A percentile compares a stretch with the other conserved stretches of the same genome.
Conservation (phyloP, 495 filamentous ascomycete species). For the Immersiella caudata region DNA sequence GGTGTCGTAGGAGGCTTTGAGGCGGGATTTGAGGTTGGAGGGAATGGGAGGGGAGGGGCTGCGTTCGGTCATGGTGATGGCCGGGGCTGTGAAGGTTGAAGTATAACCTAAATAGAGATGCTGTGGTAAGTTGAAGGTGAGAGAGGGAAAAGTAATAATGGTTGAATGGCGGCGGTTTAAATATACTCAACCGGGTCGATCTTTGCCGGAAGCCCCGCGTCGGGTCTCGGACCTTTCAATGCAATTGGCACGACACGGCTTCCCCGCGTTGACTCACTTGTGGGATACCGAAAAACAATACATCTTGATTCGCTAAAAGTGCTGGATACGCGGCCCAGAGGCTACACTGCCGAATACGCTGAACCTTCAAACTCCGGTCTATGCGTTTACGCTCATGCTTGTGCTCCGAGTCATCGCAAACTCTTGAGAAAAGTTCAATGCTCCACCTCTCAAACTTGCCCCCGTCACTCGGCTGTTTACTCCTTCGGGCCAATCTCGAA, state of each 20-base stretch:
- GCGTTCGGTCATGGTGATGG: neutral
- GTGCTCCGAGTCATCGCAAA: neutral
- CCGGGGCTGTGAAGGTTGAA: neutral
- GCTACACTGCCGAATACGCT: neutral
- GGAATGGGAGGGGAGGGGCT: neutral
- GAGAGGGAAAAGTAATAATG: too few species aligned
- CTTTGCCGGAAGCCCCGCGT: too few species aligned
- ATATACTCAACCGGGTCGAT: too few species aligned
- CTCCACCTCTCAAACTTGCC: neutral
- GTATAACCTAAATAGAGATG: too few species aligned
- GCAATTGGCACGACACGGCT: too few species aligned
- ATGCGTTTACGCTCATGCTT: neutral
- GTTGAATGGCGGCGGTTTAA: too few species aligned
- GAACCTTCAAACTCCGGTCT: neutral
- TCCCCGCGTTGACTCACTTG: neutral
- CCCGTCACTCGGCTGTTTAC: too few species aligned
- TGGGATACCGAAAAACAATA: neutral
- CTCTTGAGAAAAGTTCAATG: too few species aligned
- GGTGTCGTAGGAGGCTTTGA: slow-evolving; percentile 41
- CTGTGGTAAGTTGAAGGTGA: too few species aligned
- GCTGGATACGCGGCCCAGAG: neutral
- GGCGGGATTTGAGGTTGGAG: slow-evolving; percentile 36
- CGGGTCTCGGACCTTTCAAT: too few species aligned
- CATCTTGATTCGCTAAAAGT: neutral
- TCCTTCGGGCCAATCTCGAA: too few species aligned